Evolutionary conservation across 108 stramenopile species (phyloP), one percentile per base, ranked within the genome.

Genomic region (Pseudonitzschia multistriata): DNA sequence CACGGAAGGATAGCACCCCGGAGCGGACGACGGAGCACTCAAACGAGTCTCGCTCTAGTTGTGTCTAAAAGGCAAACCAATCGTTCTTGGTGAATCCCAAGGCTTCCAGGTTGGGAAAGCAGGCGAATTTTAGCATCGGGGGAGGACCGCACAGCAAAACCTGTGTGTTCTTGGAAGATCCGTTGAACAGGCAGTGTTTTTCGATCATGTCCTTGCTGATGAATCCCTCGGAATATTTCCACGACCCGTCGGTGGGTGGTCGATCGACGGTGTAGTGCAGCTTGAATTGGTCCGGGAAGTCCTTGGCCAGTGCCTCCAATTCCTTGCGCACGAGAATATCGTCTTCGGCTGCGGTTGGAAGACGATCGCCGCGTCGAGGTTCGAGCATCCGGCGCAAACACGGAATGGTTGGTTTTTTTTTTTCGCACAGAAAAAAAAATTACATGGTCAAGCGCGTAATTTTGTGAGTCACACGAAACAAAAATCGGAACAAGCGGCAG

Each of bases 131-230:
- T 72, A 99, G 85, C 98, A 99, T 99, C 30, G 97, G 96, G 37
- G 97, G 97, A 17, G 98, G 98, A n/a, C 98, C 98, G 82, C 98
- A 99, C 88, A 99, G 93, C 73, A 97, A 83, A 35, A 95, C 84
- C 66, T 95, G 92, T 13, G 86, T 90, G 40, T 83, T 72, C 42
- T 82, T 82, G 21, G 35, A 47, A 2, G 78, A 77, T 40, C 62
- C 72, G 7, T 77, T 67, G 34, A 78, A 78, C 52, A 81, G 53
- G n/a, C 96, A 76, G 66, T 96, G 77, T 17, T 73, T 73, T 55
- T 80, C 71, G 64, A 95, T 84, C 97, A 99, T 99, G 28, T 94
- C 91, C 73, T 85, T 86, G 21, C 81, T 90, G 72, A 99, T 93
- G 78, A 97, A 99, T 62, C 98, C 98, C 8, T 73, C 72, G 48